Evolutionary conservation across 2,329 filamentous ascomycete genomes (phyloP).

Genomic region (Penicillium sp.): DNA sequence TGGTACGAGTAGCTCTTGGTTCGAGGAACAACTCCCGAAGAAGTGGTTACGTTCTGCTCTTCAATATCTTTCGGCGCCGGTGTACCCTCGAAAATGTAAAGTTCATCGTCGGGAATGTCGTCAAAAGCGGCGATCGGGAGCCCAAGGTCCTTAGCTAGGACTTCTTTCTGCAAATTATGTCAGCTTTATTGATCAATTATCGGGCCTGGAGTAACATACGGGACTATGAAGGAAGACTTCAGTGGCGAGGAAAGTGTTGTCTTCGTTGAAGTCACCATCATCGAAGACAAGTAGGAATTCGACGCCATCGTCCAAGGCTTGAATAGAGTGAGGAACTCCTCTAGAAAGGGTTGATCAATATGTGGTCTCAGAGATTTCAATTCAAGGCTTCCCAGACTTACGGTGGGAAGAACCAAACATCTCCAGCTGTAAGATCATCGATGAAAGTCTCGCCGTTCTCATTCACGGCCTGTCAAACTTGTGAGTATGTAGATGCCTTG

Average conservation of each 20-base stretch:
- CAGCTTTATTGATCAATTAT: background rate
- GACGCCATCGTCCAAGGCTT: conserved; percentile 70
- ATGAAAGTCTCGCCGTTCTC: conserved; percentile 74
- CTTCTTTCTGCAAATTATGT: conserved; percentile 40
- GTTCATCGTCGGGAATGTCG: conserved; percentile 67
- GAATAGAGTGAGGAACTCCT: conserved; percentile 76
- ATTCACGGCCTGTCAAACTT: conserved; percentile 33
- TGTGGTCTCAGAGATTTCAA: background rate
- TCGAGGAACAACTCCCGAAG: conserved; percentile 69
- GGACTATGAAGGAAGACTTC: conserved; percentile 59
- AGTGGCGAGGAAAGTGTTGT: conserved; percentile 75
- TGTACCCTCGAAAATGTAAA: conserved; percentile 78
- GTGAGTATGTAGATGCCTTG: background rate
- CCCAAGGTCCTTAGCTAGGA: conserved; percentile 61
- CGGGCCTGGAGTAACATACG: conserved; percentile 18
- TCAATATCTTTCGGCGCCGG: conserved; percentile 65
- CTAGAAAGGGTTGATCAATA: conserved; percentile 17
- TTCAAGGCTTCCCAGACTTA: conserved; percentile 24
- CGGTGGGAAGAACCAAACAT: conserved; percentile 81
- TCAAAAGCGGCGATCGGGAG: conserved; percentile 58
- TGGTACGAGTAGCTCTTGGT: conserved; percentile 69
- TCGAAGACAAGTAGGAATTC: conserved; percentile 69
- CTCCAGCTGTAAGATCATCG: conserved; percentile 75
- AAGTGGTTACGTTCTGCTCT: conserved; percentile 63
- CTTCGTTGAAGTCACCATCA: conserved; percentile 63